Evolutionary conservation across 1,284 basidiomycete species (phyloP), one percentile per base, ranked within the genome.

Genomic region (Neonothopanus nambi): DNA sequence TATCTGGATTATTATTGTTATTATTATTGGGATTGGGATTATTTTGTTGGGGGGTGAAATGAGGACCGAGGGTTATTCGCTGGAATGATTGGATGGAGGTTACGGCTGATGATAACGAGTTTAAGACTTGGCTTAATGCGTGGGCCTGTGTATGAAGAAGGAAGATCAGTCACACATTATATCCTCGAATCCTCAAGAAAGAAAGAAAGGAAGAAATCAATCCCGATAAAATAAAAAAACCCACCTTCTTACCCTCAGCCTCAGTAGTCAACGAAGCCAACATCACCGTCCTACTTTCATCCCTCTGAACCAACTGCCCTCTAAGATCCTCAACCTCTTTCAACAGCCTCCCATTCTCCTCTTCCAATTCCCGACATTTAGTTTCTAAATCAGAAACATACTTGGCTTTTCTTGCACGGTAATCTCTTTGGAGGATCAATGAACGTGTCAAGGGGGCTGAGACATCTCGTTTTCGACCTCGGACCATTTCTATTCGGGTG

Each of bases 381-480:
- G 42, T 48, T 30, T 55, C 53, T 3, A 55, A 43, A 30, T 55
- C 42, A 15, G 53, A 21, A n/a, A 49, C 18, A 17, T 55, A 49
- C 30, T 46, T 42, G 3, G 53, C 53, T 26, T 50, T 50, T 18
- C 47, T 18, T 39, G 41, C 53, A 17, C 47, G 53, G 26, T 55
- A 55, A 18, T 55, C n/a, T n/a, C n/a, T n/a, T n/a, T n/a, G n/a
- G n/a, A n/a, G n/a, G n/a, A n/a, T n/a, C n/a, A n/a, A n/a, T 3
- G 47, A 41, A 12, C 53, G 41, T 15, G 53, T 42, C 1, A 45
- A 33, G 23, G 53, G 52, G 2, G 39, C 40, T 15, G 53, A 39
- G 15, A 40, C 42, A 36, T 55, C 53, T 33, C 36, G 38, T 49
- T 55, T 55, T 13, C 53, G 47, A 40, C 53, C 53, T 17, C 53